Evolutionary conservation across 148 eudicot genomes (phyloP).

Genomic region (Rhododendron williamsianum): DNA sequence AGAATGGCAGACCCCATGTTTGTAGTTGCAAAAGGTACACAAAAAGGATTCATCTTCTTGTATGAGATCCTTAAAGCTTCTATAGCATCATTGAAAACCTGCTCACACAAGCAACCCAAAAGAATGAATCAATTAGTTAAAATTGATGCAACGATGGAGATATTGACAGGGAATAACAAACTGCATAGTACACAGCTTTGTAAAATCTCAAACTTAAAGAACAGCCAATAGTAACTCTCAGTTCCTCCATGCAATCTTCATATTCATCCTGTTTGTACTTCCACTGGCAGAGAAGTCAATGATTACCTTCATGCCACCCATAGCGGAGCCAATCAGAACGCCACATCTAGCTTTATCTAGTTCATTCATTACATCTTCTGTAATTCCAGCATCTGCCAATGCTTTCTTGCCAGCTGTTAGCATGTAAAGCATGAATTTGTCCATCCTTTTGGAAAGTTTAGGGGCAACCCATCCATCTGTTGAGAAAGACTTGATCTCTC

Average conservation of each 20-base stretch:
- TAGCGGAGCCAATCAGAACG: constrained; percentile 86
- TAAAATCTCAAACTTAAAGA: neutral
- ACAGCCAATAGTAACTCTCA: neutral
- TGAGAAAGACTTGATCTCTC: constrained; percentile 90
- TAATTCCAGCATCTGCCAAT: constrained; percentile 69
- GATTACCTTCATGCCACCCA: constrained; percentile 97
- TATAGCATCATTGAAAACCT: constrained; percentile 90
- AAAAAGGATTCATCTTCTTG: constrained; percentile 96
- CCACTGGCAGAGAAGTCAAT: neutral
- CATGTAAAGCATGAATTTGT: constrained; percentile 96
- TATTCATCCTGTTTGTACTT: neutral
- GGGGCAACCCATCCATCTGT: constrained; percentile 91
- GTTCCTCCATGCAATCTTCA: neutral
- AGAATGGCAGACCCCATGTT: constrained; percentile 99
- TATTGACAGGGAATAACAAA: constrained; percentile 1
- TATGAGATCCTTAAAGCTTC: constrained; percentile 93
- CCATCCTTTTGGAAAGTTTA: constrained; percentile 86
- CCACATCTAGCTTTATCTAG: constrained; percentile 80
- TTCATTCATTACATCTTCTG: constrained; percentile 73
- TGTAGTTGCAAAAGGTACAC: constrained; percentile 95
- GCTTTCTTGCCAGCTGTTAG: constrained; percentile 98
- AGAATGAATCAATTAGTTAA: constrained; percentile 4
- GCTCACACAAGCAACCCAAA: constrained; percentile 26
- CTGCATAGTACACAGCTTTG: neutral
- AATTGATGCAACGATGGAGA: neutral